phyloP scores from a whole-genome alignment of 495 filamentous ascomycete species.

The Hyaloscypha hepaticicola region DNA sequence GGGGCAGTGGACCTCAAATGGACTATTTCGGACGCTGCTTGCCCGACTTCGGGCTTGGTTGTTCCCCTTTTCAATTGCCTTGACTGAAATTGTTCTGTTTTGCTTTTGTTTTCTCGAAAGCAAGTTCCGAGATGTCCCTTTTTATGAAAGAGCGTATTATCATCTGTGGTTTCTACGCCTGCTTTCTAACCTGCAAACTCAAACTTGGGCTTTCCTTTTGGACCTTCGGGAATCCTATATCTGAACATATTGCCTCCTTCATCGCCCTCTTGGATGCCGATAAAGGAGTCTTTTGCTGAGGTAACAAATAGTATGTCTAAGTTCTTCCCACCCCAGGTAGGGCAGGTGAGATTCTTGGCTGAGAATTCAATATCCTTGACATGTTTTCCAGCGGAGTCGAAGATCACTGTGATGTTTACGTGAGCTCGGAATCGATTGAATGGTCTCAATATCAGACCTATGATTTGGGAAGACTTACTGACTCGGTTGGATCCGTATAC shows the following conservation, averaged over 20 bases:
- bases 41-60: no score
- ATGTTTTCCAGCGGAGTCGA: conserved; percentile 12
- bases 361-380: conserved; percentile 14
- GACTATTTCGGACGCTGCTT: no score
- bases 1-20: no score
- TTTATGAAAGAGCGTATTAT: no score
- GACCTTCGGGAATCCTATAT: conserved; percentile 1
- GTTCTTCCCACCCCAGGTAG: conserved; percentile 22
- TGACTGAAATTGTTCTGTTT: no score
- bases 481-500: conserved; percentile 16
- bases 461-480: conserved; percentile 8
- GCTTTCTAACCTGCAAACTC: conserved; percentile 17
- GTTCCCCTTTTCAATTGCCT: no score
- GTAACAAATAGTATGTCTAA: conserved; percentile 18
- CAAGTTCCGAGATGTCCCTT: no score
- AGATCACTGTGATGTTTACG: conserved; percentile 9
- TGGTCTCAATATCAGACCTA: background rate
- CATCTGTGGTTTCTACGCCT: no score
- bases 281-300: background rate
- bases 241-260: conserved; percentile 19
- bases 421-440: background rate
- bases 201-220: conserved; percentile 8
- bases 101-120: no score
- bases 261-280: conserved; percentile 1
- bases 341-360: conserved; percentile 21